These are phyloP conservation scores for Diaporthe sp. DNA, from an alignment of 2,329 filamentous ascomycete genomes.

Conservation along the genomic window DNA sequence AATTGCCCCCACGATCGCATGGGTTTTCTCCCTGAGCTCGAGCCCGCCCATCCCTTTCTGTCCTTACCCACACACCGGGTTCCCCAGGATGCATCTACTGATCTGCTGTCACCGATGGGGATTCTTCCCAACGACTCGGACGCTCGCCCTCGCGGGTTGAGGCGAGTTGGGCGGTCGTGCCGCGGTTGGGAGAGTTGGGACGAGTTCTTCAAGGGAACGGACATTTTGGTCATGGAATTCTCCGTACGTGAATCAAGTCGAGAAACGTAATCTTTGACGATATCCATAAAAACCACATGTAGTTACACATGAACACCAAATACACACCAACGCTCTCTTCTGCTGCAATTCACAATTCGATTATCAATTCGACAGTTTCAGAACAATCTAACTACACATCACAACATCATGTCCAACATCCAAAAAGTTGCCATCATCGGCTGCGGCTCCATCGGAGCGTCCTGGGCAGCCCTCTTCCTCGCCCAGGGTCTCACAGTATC, in stretches of 20 bases:
- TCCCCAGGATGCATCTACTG: neutral
- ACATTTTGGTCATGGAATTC: neutral
- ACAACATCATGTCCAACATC: conserved; percentile 37
- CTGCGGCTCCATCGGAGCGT: conserved; percentile 53
- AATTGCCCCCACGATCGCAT: neutral
- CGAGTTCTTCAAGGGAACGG: neutral
- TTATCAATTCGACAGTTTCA: neutral
- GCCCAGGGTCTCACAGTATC: conserved; percentile 53
- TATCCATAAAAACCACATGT: neutral
- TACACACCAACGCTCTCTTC: neutral
- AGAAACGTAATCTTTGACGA: neutral
- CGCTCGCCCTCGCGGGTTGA: conserved; percentile 10
- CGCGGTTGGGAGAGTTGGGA: too few species aligned
- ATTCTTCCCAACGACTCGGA: neutral
- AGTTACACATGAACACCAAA: neutral
- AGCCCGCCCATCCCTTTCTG: neutral
- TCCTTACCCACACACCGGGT: neutral
- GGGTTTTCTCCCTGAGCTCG: neutral
- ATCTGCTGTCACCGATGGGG: neutral
- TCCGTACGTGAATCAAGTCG: neutral
- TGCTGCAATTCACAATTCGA: neutral
- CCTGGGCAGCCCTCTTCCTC: conserved; percentile 56
- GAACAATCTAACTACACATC: neutral
- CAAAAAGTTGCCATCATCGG: conserved; percentile 50
- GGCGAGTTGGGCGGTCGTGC: conserved; percentile 10